Percentiles rank a stretch among this genome's conserved stretches.
Evolutionary conservation across 2,329 filamentous ascomycete genomes (phyloP).

Genomic region (Hymenoscyphus repandus): DNA sequence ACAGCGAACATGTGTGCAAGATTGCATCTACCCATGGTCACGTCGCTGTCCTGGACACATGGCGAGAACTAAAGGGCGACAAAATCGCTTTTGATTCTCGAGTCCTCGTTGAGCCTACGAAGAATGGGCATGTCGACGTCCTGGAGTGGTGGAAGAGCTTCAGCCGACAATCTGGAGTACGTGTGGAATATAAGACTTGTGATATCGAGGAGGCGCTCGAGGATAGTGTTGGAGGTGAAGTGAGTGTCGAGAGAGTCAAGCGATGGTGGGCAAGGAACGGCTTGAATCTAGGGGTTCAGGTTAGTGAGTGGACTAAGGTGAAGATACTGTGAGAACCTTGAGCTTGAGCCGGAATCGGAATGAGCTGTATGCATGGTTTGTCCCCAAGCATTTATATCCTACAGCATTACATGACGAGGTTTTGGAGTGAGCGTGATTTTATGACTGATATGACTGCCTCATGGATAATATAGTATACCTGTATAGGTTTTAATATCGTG

Average conservation of each 20-base stretch:
- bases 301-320: constrained; percentile 68
- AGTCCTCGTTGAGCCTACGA: constrained; percentile 80
- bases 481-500: no score
- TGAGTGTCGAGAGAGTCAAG: constrained; percentile 66
- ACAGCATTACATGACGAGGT: no score
- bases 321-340: constrained; percentile 40
- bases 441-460: no score
- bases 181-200: constrained; percentile 89
- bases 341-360: no score
- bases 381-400: no score
- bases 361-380: no score
- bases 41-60: constrained; percentile 76
- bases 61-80: constrained; percentile 69
- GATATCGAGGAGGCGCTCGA: constrained; percentile 94
- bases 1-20: constrained; percentile 77
- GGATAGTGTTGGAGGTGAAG: constrained; percentile 60
- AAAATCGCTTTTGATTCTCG: constrained; percentile 77
- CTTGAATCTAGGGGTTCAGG: constrained; percentile 62
- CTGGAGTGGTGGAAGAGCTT: constrained; percentile 84
- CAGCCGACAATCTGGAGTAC: constrained; percentile 49
- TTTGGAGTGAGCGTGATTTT: no score
- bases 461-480: no score
- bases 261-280: constrained; percentile 82
- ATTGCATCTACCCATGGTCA: constrained; percentile 82
- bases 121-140: constrained; percentile 77